phyloP scores from a whole-genome alignment of 148 eudicot species.

The Rhododendron williamsianum region DNA sequence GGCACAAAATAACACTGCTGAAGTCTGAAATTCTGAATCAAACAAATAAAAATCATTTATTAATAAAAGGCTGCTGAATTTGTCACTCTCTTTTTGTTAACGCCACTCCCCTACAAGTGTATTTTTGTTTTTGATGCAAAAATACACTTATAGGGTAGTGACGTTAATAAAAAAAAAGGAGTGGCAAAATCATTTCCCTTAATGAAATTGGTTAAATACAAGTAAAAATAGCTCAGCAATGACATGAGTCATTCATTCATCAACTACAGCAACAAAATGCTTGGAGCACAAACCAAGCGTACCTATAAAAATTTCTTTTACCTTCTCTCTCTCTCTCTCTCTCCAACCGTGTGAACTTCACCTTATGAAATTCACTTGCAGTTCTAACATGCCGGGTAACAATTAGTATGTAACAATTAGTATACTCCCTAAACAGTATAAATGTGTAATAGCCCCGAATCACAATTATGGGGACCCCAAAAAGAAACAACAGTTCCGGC shows the following conservation, averaged over 20 bases:
- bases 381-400: neutral
- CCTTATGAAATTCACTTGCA: neutral
- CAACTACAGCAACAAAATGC: neutral
- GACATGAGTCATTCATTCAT: neutral
- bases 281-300: too few species aligned
- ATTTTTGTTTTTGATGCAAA: too few species aligned
- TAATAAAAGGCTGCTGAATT: too few species aligned
- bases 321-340: neutral
- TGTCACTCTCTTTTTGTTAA: too few species aligned
- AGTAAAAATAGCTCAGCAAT: neutral
- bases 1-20: neutral
- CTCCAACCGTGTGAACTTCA: neutral
- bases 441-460: neutral
- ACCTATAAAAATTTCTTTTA: neutral
- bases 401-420: neutral
- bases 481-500: neutral
- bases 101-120: too few species aligned
- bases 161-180: too few species aligned
- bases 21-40: neutral
- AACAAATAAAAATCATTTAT: neutral
- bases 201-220: neutral
- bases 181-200: neutral
- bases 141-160: too few species aligned
- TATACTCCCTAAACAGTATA: neutral
- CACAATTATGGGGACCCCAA: neutral